Percentiles rank a stretch among this genome's conserved stretches.
These are phyloP conservation scores for Crithidia expoeki DNA, from an alignment of 208 protist genomes.

Conservation along the genomic window DNA sequence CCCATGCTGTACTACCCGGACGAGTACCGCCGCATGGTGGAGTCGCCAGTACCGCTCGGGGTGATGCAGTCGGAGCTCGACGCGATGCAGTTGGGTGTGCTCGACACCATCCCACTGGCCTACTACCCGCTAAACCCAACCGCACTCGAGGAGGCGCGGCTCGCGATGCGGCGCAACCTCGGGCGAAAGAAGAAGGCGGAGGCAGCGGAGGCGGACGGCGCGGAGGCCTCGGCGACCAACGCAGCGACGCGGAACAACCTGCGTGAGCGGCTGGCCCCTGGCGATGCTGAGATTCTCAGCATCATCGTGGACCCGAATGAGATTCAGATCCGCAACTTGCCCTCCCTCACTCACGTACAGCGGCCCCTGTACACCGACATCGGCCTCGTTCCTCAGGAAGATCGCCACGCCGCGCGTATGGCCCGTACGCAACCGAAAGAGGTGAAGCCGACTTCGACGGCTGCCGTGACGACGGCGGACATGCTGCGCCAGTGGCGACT, in stretches of 20 bases:
- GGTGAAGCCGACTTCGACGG: conserved; percentile 20
- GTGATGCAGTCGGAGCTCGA: conserved; percentile 87
- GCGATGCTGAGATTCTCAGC: conserved; percentile 68
- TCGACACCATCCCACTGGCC: conserved; percentile 68
- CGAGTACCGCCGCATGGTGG: conserved; percentile 50
- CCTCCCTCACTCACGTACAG: conserved; percentile 77
- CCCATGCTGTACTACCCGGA: conserved; percentile 75
- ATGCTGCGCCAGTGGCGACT: conserved; percentile 47
- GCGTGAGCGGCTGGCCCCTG: conserved; percentile 36
- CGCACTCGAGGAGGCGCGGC: conserved; percentile 47
- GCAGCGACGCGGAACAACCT: conserved; percentile 39
- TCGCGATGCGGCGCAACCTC: conserved; percentile 33
- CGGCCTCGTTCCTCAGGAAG: conserved; percentile 66
- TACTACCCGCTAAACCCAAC: conserved; percentile 66
- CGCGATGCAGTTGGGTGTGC: conserved; percentile 67
- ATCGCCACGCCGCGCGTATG: conserved; percentile 78
- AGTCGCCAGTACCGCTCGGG: conserved; percentile 39
- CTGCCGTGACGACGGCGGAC: conserved; percentile 27
- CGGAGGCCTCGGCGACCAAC: conserved; percentile 37
- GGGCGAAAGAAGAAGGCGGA: conserved; percentile 29
- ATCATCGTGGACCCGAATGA: conserved; percentile 74
- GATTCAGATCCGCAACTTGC: conserved; percentile 60
- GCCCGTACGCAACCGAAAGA: conserved; percentile 57
- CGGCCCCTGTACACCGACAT: conserved; percentile 88
- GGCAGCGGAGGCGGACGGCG: conserved; percentile 36